Base-by-base conservation (phyloP, 352 stramenopile species). In the Globisporangium splendens region DNA sequence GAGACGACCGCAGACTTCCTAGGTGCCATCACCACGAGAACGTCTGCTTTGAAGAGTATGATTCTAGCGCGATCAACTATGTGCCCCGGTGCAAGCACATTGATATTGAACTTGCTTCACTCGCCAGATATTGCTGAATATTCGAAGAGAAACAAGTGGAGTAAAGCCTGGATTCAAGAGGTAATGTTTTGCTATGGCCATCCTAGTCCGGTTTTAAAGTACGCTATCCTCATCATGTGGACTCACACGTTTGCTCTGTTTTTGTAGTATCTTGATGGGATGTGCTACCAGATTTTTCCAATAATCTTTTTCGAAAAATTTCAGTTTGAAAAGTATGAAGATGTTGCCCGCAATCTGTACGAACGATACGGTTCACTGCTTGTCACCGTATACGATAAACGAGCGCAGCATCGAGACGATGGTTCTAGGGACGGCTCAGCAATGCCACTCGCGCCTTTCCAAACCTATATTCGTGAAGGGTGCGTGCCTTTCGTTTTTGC, bases 91-190 rank as follows among this genome's bases (percentile, higher is more conserved):
- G 74, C 75, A 1, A 86, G 77, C 49, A 83, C 81, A 2, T 60
- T 91, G 6, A 82, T 91, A 35, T 56, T 85, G 8, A 91, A 91
- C 15, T 54, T 91, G n/a, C 65, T 91, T 17, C 78, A 75, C 12
- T 89, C 78, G 0, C 70, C 79, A 8, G 65, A 75, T 20, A 43
- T 62, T 46, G 38, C 55, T 5, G 76, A 87, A 13, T 84, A 87
- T 18, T 54, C 54, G 0, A 79, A 73, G 35, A 54, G 58, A 20
- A 38, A 63, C 21, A 65, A 55, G 28, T 65, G 65, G 49, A 38
- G 46, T 3, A 77, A 85, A 56, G 54, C 63, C 11, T 91, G 81
- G 81, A 76, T 89, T 51, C 68, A 86, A 46, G 81, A 91, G 76
- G 78, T 89, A 49, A 49, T 43, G 44, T 18, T 10, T 22, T 43